Conservation (phyloP, 2,329 filamentous ascomycete species). For the Sarocladiaceae sp. region DNA sequence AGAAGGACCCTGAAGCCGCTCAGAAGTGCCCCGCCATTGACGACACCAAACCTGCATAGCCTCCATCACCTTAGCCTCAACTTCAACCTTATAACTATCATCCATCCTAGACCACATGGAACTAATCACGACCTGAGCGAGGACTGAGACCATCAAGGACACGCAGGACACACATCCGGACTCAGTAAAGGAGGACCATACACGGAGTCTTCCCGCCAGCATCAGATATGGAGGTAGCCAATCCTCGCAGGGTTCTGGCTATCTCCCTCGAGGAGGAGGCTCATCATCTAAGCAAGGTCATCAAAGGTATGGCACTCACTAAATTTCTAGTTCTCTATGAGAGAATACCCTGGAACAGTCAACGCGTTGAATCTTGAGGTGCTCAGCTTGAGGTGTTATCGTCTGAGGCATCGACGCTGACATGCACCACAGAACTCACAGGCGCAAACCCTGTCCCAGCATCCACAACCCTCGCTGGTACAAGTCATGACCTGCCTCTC, state of each 20-base stretch:
- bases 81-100: not conserved
- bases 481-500: conserved; percentile 51
- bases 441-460: conserved; percentile 37
- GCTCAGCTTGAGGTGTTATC: too few relatives aligned
- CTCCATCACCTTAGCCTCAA: not conserved
- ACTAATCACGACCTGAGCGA: too few relatives aligned
- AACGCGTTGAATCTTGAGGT: too few relatives aligned
- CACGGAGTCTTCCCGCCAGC: too few relatives aligned
- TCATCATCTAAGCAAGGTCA: conserved; percentile 42
- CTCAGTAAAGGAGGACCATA: too few relatives aligned
- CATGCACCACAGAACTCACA: conserved; percentile 48
- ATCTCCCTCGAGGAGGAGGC: conserved; percentile 46
- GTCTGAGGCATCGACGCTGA: too few relatives aligned
- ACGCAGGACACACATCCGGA: not conserved
- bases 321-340: not conserved
- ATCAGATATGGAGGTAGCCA: conserved; percentile 39
- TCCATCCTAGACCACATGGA: too few relatives aligned
- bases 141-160: too few relatives aligned
- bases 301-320: conserved; percentile 42
- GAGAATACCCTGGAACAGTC: too few relatives aligned
- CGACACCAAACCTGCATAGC: not conserved
- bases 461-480: conserved; percentile 48
- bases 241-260: conserved; percentile 55
- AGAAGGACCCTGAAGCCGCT: not conserved
- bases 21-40: conserved; percentile 7